These are phyloP conservation scores for Fusarium fracticaudum DNA, from an alignment of 2,329 filamentous ascomycete species.

Conservation along the genomic window DNA sequence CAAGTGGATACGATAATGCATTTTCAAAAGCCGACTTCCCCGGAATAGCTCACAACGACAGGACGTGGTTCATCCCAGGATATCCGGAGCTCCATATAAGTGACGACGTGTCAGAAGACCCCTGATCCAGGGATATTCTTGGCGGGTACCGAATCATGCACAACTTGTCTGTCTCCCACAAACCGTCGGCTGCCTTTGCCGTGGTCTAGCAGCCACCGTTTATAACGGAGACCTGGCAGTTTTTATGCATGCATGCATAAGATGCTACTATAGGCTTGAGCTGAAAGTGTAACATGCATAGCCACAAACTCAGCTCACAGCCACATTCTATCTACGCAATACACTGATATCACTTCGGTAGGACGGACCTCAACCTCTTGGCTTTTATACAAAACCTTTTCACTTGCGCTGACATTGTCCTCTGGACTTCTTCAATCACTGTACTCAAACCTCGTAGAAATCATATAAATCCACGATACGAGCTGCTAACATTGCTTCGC, in stretches of 20 bases:
- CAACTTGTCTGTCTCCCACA: neutral
- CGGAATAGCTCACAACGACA: constrained; percentile 15
- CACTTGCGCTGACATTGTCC: neutral
- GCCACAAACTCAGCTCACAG: constrained; percentile 12
- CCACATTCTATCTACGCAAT: constrained; percentile 5
- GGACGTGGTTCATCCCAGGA: constrained; percentile 9
- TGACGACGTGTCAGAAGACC: constrained; percentile 9
- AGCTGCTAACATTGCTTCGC: neutral
- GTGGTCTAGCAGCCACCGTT: neutral
- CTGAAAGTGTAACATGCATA: neutral
- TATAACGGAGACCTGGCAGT: neutral
- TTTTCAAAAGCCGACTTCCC: constrained; percentile 11
- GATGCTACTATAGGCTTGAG: neutral
- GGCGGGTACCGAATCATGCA: neutral
- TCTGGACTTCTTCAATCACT: neutral
- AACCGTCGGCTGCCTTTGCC: neutral
- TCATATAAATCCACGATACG: neutral
- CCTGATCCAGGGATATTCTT: constrained; percentile 22
- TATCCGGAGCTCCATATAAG: constrained; percentile 8
- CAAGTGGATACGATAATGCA: constrained; percentile 1
- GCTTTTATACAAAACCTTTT: constrained; percentile 4
- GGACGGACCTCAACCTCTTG: neutral
- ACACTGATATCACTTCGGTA: constrained; percentile 9
- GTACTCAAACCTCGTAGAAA: neutral
- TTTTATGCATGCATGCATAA: neutral